Evolutionary conservation across 306 rosid genomes (phyloP), one percentile per base, ranked within the genome.

Genomic region (Malus orientalis): DNA sequence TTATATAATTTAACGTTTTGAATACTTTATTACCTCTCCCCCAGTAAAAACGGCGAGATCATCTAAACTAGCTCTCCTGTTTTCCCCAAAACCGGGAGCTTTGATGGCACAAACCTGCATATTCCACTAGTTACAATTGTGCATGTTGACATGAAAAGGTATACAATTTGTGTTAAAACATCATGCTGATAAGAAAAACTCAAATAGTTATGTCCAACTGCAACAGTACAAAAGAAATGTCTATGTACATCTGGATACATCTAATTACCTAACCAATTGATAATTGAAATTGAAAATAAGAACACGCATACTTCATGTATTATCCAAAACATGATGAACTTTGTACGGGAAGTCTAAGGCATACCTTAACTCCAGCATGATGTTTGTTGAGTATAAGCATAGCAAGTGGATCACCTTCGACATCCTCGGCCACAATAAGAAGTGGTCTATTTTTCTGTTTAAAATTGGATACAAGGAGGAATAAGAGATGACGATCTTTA

Each of bases 41-140:
- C 98, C 98, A 1, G 97, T 92, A 71, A 89, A 87, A 80, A 90
- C 57, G 14, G 97, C 89, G 78, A 95, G 95, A 89, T 95, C 98
- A 5, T 92, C 96, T 74, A 95, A 81, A 81, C 78, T 89, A 74
- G 95, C 95, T 87, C 53, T 92, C 85, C 91, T 92, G 71, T 81
- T 95, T 74, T 95, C 98, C 76, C 98, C 98, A 82, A 95, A 95
- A 81, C 96, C 98, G 70, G 98, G 98, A 89, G 98, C 92, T 92
- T 95, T 95, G 64, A 92, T 76, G 30, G 97, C 98, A 90, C 98
- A 95, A 74, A 95, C 96, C 98, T 95, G 75, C 42, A 58, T 6
- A 68, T 67, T 74, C 16, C 51, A 47, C 32, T 32, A 20, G 72
- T 83, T 20, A 45, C 64, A 63, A 23, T 80, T 18, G 32, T 32